Evolutionary conservation across 345 rosid genomes (phyloP), one percentile per base, ranked within the genome.

Genomic region (Triadica sebifera): DNA sequence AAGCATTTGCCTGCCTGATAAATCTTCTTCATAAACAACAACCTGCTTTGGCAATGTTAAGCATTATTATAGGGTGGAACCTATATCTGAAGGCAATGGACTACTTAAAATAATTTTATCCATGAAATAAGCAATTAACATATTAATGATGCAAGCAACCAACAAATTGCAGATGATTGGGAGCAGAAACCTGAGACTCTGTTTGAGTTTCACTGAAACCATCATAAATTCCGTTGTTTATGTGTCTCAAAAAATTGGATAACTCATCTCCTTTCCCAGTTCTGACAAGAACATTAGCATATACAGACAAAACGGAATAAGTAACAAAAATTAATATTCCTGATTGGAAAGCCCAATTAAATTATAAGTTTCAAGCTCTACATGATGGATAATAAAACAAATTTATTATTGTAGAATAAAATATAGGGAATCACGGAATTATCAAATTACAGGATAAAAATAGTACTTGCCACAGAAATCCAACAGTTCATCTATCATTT

Each of bases 161-260:
- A 47, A 61, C 51, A 52, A n/a, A 69, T 34, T 64, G 24, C 37
- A 74, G 43, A 51, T 24, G 52, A 47, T 79, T 65, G 59, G 71
- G 81, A 84, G 72, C 64, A 37, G 39, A 67, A 78, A 93, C 99
- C 98, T 95, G 99, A 39, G 98, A 95, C 22, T 93, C 99, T 19
- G 97, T 91, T 82, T 93, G 99, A 12, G 99, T 95, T 85, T 94
- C 98, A 74, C 97, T 94, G 76, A 95, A 95, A 79, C 84, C 84
- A 74, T 87, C 88, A 49, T 83, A 86, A 50, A 78, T 65, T 79
- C 86, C 77, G n/a, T 58, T 74, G 53, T 77, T 75, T 56, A 58
- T 85, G 72, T 83, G 82, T 69, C 71, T 66, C 29, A 87, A 67
- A 69, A 87, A 79, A 64, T 64, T 80, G 72, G 73, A 22, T 60